Conservation (phyloP, 306 rosid genomes). For the Macrotyloma uniflorum region DNA sequence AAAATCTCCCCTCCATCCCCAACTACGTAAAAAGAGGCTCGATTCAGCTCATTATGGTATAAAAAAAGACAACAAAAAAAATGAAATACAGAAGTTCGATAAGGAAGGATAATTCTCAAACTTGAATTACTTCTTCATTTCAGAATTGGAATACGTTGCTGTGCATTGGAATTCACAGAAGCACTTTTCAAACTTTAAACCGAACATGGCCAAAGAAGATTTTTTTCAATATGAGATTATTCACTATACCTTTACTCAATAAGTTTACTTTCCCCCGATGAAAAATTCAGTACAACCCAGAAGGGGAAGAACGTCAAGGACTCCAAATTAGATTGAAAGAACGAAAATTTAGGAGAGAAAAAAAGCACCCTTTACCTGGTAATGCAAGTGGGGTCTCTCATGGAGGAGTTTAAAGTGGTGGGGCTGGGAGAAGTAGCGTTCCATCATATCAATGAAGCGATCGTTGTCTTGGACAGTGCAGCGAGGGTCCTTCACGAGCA, state of each 20-base stretch:
- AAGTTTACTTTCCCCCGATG: background rate
- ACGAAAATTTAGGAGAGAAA: background rate
- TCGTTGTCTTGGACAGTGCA: conserved; percentile 83
- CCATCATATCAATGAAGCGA: conserved; percentile 97
- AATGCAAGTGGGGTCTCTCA: conserved; percentile 85
- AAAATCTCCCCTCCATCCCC: background rate
- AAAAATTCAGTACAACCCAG: background rate
- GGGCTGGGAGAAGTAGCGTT: conserved; percentile 69
- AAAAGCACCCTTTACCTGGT: conserved; percentile 60
- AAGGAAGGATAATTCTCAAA: background rate
- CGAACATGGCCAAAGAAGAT: background rate
- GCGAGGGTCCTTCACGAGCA: conserved; percentile 80
- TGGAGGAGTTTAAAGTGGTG: conserved; percentile 70
- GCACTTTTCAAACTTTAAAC: too few relatives aligned
- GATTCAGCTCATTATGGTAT: background rate
- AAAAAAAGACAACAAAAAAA: background rate
- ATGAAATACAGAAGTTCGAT: background rate
- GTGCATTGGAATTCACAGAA: too few relatives aligned
- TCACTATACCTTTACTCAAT: background rate
- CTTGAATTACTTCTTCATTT: background rate
- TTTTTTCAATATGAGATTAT: background rate
- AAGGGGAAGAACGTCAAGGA: background rate
- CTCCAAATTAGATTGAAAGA: background rate
- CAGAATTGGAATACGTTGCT: too few relatives aligned
- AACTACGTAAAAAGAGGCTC: background rate